phyloP scores from a whole-genome alignment of 2,329 filamentous ascomycete genomes.

The Balansia obtecta region DNA sequence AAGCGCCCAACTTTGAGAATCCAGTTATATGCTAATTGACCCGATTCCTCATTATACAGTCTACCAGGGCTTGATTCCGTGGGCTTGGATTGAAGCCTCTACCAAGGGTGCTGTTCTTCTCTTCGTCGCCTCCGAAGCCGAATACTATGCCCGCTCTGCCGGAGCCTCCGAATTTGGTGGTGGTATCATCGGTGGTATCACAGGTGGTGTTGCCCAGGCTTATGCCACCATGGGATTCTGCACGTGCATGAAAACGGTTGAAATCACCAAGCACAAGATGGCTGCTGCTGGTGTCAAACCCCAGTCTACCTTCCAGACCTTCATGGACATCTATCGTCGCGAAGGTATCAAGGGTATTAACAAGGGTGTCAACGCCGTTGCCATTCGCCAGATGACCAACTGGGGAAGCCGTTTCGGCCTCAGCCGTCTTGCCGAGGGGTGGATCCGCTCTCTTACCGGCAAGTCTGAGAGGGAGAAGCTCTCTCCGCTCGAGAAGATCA shows the following conservation, averaged over 20 bases:
- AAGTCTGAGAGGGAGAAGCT: constrained; percentile 77
- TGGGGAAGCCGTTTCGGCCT: constrained; percentile 96
- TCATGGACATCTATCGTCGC: constrained; percentile 91
- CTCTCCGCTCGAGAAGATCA: constrained; percentile 70
- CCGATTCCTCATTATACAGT: constrained; percentile 57
- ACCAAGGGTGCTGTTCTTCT: constrained; percentile 98
- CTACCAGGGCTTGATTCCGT: constrained; percentile 98
- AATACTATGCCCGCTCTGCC: constrained; percentile 77
- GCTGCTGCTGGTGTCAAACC: constrained; percentile 72
- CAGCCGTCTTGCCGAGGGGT: constrained; percentile 78
- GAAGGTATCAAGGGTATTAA: constrained; percentile 96
- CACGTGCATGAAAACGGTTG: constrained; percentile 99
- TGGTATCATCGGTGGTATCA: constrained; percentile 84
- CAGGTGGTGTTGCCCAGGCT: constrained; percentile 89
- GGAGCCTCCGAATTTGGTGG: constrained; percentile 79
- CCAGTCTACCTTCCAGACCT: constrained; percentile 84
- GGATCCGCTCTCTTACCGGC: constrained; percentile 65
- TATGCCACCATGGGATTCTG: constrained; percentile 99
- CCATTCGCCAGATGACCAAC: constrained; percentile 98
- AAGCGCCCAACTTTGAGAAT: neutral
- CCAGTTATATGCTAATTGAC: constrained; percentile 6
- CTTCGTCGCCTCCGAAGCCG: constrained; percentile 96
- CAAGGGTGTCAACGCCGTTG: constrained; percentile 95
- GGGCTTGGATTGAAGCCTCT: constrained; percentile 99
- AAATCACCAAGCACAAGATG: constrained; percentile 97